Base-by-base conservation (phyloP, 1,284 basidiomycete genomes). In the Boletus hoseneyae region DNA sequence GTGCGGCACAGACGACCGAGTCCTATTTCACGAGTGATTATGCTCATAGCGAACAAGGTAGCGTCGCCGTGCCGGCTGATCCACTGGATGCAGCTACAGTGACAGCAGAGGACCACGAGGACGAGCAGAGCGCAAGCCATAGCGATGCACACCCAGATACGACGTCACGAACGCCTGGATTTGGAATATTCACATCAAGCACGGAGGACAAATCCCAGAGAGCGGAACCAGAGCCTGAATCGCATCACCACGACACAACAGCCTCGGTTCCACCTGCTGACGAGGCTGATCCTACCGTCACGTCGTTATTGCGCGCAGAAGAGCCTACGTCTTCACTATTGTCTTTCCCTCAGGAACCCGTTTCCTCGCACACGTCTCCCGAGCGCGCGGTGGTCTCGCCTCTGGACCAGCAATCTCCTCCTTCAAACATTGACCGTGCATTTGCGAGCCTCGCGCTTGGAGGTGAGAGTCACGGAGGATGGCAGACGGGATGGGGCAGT, bases 391-490 rank as follows among this genome's bases (percentile, higher is more conserved):
- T 78, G 32, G 74, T 78, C 19, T 74, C 74, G 4, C 85, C 87
- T 23, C 67, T 87, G 32, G 82, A 82, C 19, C 71, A 66, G 36
- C 68, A 59, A 21, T 56, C 68, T 12, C 57, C 72, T 15, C 57
- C 72, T 15, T 56, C 65, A 2, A 50, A 57, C 12, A 50, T 78
- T 38, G 73, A 77, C 13, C 73, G 71, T 16, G 76, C 82, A 2
- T 76, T 84, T 51, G 71, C 82, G 6, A 79, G 78, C 40, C 74
- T 88, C 9, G 76, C 82, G 0, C 66, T 87, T 18, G 83, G 83
- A 21, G 80, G 77, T 5, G 86, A 87, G 63, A 71, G 73, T 2
- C 62, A 75, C 4, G 75, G 76, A 8, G 80, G 80, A 49, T 83
- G 80, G 80, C 77, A 80, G 51, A 68, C 67, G 16, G 74, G 75